phyloP scores from a whole-genome alignment of 108 stramenopile genomes.

The Nitzschia sp. region DNA sequence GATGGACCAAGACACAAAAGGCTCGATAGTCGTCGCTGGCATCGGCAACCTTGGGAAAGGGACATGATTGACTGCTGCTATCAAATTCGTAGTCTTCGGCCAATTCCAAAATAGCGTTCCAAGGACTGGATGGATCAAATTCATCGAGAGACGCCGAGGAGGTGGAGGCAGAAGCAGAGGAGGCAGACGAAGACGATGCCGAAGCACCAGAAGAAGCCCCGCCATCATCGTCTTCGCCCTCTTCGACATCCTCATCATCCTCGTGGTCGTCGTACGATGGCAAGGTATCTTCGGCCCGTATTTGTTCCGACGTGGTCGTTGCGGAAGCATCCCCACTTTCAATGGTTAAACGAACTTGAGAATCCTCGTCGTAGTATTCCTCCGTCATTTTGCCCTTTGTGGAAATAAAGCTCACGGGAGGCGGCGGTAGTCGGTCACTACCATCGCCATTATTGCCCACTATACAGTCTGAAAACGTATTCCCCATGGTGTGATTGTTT shows the following conservation, averaged over 20 bases:
- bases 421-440: too few relatives aligned
- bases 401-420: too few relatives aligned
- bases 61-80: background rate
- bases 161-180: background rate
- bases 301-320: background rate
- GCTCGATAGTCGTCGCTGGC: slow-evolving; percentile 55
- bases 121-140: background rate
- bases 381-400: background rate
- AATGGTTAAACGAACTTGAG: background rate
- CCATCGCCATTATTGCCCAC: background rate
- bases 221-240: background rate
- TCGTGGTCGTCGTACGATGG: background rate
- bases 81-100: background rate
- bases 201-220: background rate
- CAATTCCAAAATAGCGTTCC: slow-evolving; percentile 1
- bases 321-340: background rate
- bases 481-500: too few relatives aligned
- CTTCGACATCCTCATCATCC: slow-evolving; percentile 2
- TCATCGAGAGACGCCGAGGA: background rate
- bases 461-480: background rate
- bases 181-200: background rate
- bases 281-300: background rate
- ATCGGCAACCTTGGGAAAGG: background rate
- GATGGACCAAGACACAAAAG: slow-evolving; percentile 69
- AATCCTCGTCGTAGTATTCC: background rate